These are phyloP conservation scores for Kwoniella newhampshirensis DNA, from an alignment of 768 basidiomycete genomes.

Conservation along the genomic window DNA sequence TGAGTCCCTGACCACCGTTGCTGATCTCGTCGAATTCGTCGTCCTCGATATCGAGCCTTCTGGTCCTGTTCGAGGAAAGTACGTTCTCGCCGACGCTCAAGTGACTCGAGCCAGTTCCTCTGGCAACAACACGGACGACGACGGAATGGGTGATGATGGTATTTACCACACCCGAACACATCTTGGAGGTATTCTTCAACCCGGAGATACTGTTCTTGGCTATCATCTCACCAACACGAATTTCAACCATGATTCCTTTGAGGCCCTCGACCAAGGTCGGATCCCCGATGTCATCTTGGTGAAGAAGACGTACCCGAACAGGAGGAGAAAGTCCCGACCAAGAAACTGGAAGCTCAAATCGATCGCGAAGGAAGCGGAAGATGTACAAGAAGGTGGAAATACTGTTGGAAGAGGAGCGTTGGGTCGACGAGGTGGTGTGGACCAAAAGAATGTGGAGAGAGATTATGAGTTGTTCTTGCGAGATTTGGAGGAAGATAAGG, in stretches of 20 bases:
- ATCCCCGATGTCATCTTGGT: constrained; percentile 91
- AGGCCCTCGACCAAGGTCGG: constrained; percentile 62
- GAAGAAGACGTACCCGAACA: constrained; percentile 91
- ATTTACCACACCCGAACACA: constrained; percentile 97
- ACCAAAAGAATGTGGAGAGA: constrained; percentile 87
- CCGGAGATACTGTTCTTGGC: constrained; percentile 89
- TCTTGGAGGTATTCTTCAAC: constrained; percentile 87
- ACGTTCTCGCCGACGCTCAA: constrained; percentile 82
- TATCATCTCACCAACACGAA: constrained; percentile 86
- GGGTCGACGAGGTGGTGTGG: constrained; percentile 82
- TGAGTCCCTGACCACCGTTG: constrained; percentile 73
- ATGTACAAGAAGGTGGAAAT: constrained; percentile 60
- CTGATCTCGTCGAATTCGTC: constrained; percentile 90
- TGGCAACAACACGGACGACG: constrained; percentile 59
- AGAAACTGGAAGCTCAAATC: constrained; percentile 85
- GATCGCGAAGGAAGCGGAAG: constrained; percentile 83
- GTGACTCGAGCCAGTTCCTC: constrained; percentile 75
- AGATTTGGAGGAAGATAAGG: constrained; percentile 91
- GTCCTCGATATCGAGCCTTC: constrained; percentile 91
- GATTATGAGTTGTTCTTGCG: constrained; percentile 96
- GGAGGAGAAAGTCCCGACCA: constrained; percentile 82
- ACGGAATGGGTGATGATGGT: constrained; percentile 63
- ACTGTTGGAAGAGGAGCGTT: constrained; percentile 70
- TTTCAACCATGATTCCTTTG: constrained; percentile 87
- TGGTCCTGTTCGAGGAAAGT: constrained; percentile 68